These are phyloP conservation scores for Dendrobium nobile DNA, from an alignment of 106 monocot genomes.

Conservation along the genomic window DNA sequence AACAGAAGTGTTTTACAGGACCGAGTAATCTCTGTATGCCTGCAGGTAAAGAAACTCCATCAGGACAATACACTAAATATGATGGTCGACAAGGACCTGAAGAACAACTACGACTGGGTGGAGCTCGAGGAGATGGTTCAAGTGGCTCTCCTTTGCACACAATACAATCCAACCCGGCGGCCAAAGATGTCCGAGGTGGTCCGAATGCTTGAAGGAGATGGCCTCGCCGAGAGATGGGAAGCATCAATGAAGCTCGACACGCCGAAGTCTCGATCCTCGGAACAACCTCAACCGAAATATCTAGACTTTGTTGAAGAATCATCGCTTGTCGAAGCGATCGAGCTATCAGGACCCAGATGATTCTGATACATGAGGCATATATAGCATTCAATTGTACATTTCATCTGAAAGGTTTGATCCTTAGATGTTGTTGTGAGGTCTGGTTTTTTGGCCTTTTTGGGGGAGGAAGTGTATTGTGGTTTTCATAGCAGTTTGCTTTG, in stretches of 20 bases:
- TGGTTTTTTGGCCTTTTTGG: not conserved
- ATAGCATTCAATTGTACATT: constrained; percentile 11
- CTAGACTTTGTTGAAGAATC: constrained; percentile 11
- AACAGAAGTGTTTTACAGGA: not conserved
- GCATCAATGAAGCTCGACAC: constrained; percentile 7
- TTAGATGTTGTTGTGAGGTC: not conserved
- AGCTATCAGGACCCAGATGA: constrained; percentile 38
- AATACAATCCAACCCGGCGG: constrained; percentile 22
- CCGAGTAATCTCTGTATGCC: not conserved
- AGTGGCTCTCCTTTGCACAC: constrained; percentile 37
- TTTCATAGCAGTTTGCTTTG: not conserved
- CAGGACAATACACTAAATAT: constrained; percentile 27
- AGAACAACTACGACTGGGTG: constrained; percentile 19
- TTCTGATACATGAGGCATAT: not conserved
- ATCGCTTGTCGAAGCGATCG: constrained; percentile 22
- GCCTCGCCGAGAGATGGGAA: constrained; percentile 29
- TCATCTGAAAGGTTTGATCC: not conserved
- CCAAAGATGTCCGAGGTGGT: constrained; percentile 47
- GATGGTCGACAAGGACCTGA: constrained; percentile 30
- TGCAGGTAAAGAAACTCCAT: constrained; percentile 30
- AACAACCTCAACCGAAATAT: not conserved
- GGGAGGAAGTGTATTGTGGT: not conserved
- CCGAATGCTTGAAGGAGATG: constrained; percentile 44
- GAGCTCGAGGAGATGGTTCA: constrained; percentile 41
- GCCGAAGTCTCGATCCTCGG: not conserved